These are phyloP conservation scores for Kickxella alabastrina DNA, from an alignment of 192 early-diverging fungal genomes.

Conservation along the genomic window DNA sequence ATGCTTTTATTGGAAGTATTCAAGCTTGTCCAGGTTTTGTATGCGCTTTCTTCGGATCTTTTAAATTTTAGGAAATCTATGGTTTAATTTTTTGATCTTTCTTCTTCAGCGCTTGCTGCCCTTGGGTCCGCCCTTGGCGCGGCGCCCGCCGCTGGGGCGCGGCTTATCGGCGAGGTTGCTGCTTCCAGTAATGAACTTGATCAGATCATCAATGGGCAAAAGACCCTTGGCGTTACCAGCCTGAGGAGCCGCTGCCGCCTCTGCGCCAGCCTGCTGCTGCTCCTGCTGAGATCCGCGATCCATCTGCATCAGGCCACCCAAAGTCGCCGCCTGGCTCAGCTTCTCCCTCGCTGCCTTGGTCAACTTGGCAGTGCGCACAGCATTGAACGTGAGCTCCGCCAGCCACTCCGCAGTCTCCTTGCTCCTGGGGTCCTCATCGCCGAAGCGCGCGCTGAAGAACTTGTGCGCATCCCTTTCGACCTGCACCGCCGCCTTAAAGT, in stretches of 20 bases:
- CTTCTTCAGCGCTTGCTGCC: constrained; percentile 24
- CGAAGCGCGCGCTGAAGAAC: constrained; percentile 58
- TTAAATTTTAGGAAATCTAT: too few species aligned
- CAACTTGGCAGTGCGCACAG: constrained; percentile 52
- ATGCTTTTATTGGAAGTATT: too few species aligned
- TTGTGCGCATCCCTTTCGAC: constrained; percentile 65
- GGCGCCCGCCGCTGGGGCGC: constrained; percentile 34
- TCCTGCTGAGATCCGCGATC: constrained; percentile 22
- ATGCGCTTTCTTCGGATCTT: too few species aligned
- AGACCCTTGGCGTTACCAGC: constrained; percentile 58
- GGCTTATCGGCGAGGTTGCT: constrained; percentile 11
- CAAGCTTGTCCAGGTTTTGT: too few species aligned
- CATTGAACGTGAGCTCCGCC: constrained; percentile 62
- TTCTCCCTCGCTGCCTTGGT: constrained; percentile 32
- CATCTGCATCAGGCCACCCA: constrained; percentile 35
- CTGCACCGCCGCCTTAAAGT: constrained; percentile 72
- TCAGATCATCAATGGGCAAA: constrained; percentile 71
- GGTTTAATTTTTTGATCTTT: not conserved
- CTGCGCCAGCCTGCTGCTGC: constrained; percentile 1
- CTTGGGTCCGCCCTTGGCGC: constrained; percentile 24
- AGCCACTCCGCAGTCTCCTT: constrained; percentile 66
- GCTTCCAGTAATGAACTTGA: constrained; percentile 62
- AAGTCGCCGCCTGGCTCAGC: constrained; percentile 20
- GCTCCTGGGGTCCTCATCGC: constrained; percentile 68
- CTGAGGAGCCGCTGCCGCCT: constrained; percentile 31